Percentiles rank a stretch among this genome's conserved stretches.
Conservation (phyloP, 208 protist species). For the Eutreptiella sp. region DNA sequence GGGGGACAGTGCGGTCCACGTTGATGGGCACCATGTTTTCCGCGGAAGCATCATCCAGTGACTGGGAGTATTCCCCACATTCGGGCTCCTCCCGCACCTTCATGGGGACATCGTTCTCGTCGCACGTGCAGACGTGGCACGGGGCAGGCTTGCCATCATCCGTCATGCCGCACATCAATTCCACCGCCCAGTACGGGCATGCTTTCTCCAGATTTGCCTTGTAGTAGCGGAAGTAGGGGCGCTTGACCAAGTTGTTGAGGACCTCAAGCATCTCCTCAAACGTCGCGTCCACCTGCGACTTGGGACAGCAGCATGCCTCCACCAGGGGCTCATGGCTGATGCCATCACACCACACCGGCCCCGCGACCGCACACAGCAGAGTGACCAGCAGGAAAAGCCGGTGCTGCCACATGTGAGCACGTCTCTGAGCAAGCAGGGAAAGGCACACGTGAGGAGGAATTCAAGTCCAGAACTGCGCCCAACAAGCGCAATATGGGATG, state of each 20-base stretch:
- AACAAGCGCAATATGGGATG: no score
- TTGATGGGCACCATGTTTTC: no score
- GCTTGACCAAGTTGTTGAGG: constrained; percentile 59
- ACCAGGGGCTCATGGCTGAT: no score
- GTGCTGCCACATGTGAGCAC: no score
- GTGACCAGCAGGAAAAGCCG: no score
- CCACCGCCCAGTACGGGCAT: constrained; percentile 75
- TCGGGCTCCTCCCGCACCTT: constrained; percentile 50
- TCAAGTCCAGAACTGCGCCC: no score
- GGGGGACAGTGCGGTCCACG: no score
- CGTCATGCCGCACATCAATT: constrained; percentile 57
- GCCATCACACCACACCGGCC: no score
- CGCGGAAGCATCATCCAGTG: no score
- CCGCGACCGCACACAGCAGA: no score
- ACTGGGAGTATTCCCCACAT: not conserved
- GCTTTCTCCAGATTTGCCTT: constrained; percentile 67
- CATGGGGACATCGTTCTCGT: constrained; percentile 58
- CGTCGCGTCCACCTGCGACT: constrained; percentile 42
- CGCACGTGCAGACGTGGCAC: constrained; percentile 68
- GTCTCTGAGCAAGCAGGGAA: no score
- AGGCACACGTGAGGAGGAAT: no score
- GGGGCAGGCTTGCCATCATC: constrained; percentile 40
- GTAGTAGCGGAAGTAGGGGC: constrained; percentile 75
- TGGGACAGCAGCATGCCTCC: constrained; percentile 61
- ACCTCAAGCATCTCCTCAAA: constrained; percentile 43